phyloP scores from a whole-genome alignment of 208 protist species.

The Acanthamoeba lugdunensis region DNA sequence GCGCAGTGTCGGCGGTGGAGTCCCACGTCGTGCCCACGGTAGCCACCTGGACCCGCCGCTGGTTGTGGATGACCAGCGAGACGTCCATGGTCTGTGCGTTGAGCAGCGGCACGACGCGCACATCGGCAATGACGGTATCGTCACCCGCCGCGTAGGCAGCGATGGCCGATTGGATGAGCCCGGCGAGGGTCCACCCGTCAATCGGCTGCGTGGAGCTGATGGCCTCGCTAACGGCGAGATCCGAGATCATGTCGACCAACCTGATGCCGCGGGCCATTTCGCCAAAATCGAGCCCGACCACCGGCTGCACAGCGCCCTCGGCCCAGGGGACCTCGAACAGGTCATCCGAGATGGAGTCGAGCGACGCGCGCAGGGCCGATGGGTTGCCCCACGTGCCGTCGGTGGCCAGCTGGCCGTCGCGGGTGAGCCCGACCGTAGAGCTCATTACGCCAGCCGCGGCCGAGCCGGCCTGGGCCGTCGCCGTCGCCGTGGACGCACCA shows the following conservation, averaged over 20 bases:
- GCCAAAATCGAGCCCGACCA: neutral
- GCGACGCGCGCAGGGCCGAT: neutral
- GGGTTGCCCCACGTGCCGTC: neutral
- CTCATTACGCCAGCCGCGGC: neutral
- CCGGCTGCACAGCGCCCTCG: neutral
- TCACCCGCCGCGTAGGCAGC: neutral
- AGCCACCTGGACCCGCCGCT: neutral
- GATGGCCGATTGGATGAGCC: neutral
- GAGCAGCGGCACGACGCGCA: neutral
- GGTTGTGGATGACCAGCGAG: neutral
- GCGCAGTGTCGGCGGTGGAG: neutral
- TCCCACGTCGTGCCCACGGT: conserved; percentile 30
- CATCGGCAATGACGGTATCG: neutral
- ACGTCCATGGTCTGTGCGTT: neutral
- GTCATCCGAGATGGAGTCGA: neutral
- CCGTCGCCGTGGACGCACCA: neutral
- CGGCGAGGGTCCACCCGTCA: neutral
- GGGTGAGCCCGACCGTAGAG: neutral
- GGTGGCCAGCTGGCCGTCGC: neutral
- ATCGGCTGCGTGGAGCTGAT: neutral
- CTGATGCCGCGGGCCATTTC: neutral
- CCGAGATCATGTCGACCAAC: neutral
- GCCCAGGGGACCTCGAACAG: neutral
- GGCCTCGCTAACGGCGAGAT: neutral
- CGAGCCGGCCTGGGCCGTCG: neutral